Percentiles rank a stretch among this genome's conserved stretches.
Conservation (phyloP, 768 basidiomycete genomes). For the Suillus ampliporus region DNA sequence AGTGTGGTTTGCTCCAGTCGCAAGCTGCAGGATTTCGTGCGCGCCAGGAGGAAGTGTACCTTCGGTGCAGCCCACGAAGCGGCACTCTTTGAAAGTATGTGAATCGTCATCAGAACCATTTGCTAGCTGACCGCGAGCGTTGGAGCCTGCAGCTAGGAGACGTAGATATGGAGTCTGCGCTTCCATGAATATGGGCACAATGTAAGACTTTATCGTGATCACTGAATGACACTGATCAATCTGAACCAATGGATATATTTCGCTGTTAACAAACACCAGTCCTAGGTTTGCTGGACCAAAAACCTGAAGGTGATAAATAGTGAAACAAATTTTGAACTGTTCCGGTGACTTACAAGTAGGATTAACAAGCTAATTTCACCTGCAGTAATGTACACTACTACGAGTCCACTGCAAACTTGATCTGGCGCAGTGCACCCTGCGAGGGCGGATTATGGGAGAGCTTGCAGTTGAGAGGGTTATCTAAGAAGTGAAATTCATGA, state of each 20-base stretch:
- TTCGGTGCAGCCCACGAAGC: slow-evolving; percentile 32
- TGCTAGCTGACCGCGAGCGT: slow-evolving; percentile 54
- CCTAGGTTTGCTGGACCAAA: no score
- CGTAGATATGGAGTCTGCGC: neutral
- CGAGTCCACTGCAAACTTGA: no score
- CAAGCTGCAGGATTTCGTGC: slow-evolving; percentile 53
- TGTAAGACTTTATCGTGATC: neutral
- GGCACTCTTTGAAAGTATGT: slow-evolving; percentile 44
- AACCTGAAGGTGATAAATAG: no score
- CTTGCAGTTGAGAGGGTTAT: no score
- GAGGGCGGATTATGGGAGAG: no score
- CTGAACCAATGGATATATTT: neutral
- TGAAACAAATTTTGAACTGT: no score
- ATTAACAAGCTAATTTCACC: no score
- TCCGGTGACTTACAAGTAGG: no score
- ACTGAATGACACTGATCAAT: neutral
- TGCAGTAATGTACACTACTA: no score
- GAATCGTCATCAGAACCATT: slow-evolving; percentile 46
- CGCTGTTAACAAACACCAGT: no score
- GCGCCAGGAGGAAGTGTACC: slow-evolving; percentile 31
- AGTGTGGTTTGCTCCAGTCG: slow-evolving; percentile 82
- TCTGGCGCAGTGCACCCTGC: no score
- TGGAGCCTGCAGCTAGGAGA: slow-evolving; percentile 53
- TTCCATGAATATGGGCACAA: neutral
- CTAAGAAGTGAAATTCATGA: no score